Evolutionary conservation across 192 early-diverging fungal genomes (phyloP), one percentile per base, ranked within the genome.

Genomic region (Phlyctochytrium planicorne): DNA sequence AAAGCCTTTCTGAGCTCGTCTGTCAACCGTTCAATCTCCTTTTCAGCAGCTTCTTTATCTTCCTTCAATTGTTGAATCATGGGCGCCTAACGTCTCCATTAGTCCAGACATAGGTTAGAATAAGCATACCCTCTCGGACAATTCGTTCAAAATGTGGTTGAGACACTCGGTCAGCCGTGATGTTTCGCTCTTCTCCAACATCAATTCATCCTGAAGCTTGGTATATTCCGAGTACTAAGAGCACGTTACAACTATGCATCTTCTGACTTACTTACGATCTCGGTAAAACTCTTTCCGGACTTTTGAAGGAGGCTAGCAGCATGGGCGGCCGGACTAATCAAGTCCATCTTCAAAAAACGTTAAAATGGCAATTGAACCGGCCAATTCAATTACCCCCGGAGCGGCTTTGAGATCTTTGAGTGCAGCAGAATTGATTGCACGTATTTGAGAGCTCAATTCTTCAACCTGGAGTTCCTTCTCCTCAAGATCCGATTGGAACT

Each of bases 211-310:
- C 12, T 72, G 30, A 10, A 72, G 33, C 17, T 20, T 23, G 2
- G 59, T 66, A 30, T 72, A 72, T 10, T 72, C 70, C 35, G 59
- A 2, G 34, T 66, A 72, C 70, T 72, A 57, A 59, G 50, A 37
- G 1, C 6, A 53, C 16, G 34, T 60, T 0, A 62, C 6, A 47
- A 32, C 24, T 34, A 25, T 4, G 34, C 24, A 55, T 59, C 57
- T 27, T 59, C 52, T 23, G 57, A 64, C 1, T 47, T 34, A 52
- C 70, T 66, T 34, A 72, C 70, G 14, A 72, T 34, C 61, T 72
- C 63, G 53, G 70, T 72, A 52, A 72, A 72, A 36, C 56, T 59
- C 37, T 72, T 72, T 31, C 70, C 70, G 33, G 64, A 68, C 61
- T 69, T 74, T 30, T 69, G 72, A 1, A 74, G 35, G 14, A 35